A percentile compares a stretch with the other conserved stretches of the same genome.
These are phyloP conservation scores for Coffea canephora DNA, from an alignment of 257 asterid species.

Conservation along the genomic window DNA sequence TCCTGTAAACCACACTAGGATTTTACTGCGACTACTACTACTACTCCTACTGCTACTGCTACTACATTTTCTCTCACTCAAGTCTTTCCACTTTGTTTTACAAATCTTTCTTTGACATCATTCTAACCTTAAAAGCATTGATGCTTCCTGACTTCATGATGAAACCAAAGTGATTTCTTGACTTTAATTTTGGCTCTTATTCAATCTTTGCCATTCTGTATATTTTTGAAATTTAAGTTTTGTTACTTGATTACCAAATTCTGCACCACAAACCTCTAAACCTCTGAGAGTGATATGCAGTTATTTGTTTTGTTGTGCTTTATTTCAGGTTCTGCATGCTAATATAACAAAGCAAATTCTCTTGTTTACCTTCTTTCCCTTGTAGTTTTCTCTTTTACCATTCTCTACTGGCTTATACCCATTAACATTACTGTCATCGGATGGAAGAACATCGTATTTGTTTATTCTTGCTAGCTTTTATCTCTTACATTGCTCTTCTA, in stretches of 20 bases:
- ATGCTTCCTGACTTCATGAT: too few relatives aligned
- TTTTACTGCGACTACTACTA: background rate
- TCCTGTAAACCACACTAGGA: conserved; percentile 41
- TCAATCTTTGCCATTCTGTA: background rate
- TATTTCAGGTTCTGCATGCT: background rate
- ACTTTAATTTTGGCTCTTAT: background rate
- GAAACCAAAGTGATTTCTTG: too few relatives aligned
- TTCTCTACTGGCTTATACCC: background rate
- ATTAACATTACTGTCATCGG: background rate
- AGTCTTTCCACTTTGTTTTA: too few relatives aligned
- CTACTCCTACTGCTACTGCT: background rate
- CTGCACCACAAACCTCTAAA: background rate
- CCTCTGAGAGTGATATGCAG: background rate
- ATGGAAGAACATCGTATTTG: background rate
- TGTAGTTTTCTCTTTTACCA: background rate
- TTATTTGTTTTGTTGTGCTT: background rate
- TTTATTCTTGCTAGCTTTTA: background rate
- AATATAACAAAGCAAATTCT: too few relatives aligned
- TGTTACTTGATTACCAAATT: background rate
- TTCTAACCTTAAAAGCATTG: too few relatives aligned
- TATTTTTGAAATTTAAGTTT: background rate
- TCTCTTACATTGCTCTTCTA: conserved; percentile 15
- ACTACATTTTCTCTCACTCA: background rate
- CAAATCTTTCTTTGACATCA: too few relatives aligned
- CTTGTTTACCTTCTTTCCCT: background rate